These are phyloP conservation scores for Musa troglodytarum DNA, from an alignment of 176 grass and related monocot species.

Conservation along the genomic window DNA sequence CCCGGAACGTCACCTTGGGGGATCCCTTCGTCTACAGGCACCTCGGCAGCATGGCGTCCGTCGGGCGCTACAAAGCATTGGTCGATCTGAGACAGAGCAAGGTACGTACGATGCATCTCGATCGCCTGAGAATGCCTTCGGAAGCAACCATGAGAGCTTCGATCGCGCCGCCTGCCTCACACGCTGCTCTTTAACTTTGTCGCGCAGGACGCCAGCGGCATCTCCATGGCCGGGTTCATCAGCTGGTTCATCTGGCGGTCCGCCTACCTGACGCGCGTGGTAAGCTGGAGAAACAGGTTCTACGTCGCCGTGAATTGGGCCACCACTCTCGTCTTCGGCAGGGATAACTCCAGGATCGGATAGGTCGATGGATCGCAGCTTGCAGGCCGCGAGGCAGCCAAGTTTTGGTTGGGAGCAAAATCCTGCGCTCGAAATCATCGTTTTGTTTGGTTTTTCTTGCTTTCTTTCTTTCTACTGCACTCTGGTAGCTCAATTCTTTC, in stretches of 20 bases:
- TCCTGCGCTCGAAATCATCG: too few relatives aligned
- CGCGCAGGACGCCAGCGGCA: conserved; percentile 43
- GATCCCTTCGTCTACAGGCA: conserved; percentile 93
- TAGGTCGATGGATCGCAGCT: too few relatives aligned
- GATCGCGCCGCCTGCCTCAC: too few relatives aligned
- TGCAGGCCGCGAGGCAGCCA: too few relatives aligned
- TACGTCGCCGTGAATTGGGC: conserved; percentile 77
- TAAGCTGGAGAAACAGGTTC: conserved; percentile 90
- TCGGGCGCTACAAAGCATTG: conserved; percentile 88
- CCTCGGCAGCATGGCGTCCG: conserved; percentile 91
- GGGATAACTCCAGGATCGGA: conserved; percentile 83
- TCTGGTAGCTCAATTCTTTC: too few relatives aligned
- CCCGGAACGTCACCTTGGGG: conserved; percentile 30
- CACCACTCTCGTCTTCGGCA: conserved; percentile 63
- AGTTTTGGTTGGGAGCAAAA: too few relatives aligned
- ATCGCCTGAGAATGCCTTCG: too few relatives aligned
- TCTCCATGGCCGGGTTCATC: conserved; percentile 54
- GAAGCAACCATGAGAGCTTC: too few relatives aligned
- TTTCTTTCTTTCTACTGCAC: too few relatives aligned
- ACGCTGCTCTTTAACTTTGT: neutral
- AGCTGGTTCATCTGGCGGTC: conserved; percentile 87
- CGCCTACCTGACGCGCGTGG: conserved; percentile 76
- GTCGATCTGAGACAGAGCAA: conserved; percentile 89
- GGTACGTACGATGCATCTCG: conserved; percentile 20
- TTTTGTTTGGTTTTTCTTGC: too few relatives aligned